phyloP scores from a whole-genome alignment of 352 stramenopile genomes.

The Blastocystis sp. region DNA sequence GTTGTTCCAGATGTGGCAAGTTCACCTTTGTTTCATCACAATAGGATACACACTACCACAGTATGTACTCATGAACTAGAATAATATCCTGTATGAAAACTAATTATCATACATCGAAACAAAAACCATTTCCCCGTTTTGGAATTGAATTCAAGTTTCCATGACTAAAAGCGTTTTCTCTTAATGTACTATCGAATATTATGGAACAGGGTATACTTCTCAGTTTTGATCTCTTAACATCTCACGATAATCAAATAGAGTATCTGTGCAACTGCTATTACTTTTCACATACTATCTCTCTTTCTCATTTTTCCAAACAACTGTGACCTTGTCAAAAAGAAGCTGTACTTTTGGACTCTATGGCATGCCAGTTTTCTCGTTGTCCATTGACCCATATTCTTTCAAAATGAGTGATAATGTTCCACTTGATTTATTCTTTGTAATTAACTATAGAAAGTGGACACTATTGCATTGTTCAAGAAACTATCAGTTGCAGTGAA shows the following conservation, averaged over 20 bases:
- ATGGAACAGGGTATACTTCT: neutral
- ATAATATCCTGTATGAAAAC: neutral
- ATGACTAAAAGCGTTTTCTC: neutral
- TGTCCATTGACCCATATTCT: neutral
- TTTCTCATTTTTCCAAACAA: too few relatives aligned
- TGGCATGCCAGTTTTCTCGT: neutral
- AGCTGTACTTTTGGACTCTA: neutral
- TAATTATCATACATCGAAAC: neutral
- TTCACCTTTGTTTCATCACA: neutral
- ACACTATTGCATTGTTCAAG: slow-evolving; percentile 11
- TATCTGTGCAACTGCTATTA: too few relatives aligned
- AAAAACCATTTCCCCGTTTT: neutral
- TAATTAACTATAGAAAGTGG: neutral
- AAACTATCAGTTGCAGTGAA: neutral
- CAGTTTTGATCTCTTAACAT: neutral
- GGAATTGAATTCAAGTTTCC: neutral
- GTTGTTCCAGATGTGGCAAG: neutral
- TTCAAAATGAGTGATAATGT: slow-evolving; percentile 39
- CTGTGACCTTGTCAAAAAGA: too few relatives aligned
- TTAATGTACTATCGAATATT: neutral
- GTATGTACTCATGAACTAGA: neutral
- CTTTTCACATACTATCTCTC: too few relatives aligned
- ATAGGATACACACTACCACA: neutral
- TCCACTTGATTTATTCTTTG: neutral
- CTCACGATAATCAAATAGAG: neutral